Evolutionary conservation across 139 green algal genomes (phyloP).

Genomic region (Chlorella sp.): DNA sequence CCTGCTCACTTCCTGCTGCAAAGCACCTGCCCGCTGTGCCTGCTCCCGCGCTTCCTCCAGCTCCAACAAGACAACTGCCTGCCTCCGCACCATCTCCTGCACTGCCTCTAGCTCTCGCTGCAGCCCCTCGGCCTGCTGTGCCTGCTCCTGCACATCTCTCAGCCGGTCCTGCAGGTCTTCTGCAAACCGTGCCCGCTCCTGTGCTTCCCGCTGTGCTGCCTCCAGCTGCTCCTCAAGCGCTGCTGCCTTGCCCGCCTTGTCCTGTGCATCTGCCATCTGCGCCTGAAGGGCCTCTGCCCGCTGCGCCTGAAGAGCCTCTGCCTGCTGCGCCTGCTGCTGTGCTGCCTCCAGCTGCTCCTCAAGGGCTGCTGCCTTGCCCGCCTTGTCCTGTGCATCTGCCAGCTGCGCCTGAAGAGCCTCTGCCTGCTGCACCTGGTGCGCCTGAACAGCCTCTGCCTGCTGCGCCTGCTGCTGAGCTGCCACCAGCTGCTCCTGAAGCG

Average conservation of each 20-base stretch:
- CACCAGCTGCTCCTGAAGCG: neutral
- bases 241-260: neutral
- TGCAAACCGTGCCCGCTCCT: neutral
- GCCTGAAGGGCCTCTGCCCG: neutral
- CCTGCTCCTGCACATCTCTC: neutral
- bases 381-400: neutral
- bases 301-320: neutral
- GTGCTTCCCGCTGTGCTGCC: neutral
- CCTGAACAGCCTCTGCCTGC: neutral
- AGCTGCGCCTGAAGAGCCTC: conserved; percentile 12
- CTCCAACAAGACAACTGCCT: neutral
- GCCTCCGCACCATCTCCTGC: neutral
- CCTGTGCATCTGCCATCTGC: conserved; percentile 2
- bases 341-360: neutral
- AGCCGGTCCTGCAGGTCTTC: conserved; percentile 10
- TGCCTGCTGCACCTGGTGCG: neutral
- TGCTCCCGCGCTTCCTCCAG: neutral
- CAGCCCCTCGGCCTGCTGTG: neutral
- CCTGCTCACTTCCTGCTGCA: neutral
- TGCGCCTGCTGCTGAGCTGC: neutral
- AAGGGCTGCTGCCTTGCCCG: neutral
- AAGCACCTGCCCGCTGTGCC: neutral
- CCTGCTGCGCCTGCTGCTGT: neutral
- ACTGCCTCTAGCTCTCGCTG: neutral
- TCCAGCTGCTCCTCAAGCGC: neutral